Percentiles rank a stretch among this genome's conserved stretches.
These are phyloP conservation scores for Candida germanica DNA, from an alignment of 805 yeast species.

Conservation along the genomic window DNA sequence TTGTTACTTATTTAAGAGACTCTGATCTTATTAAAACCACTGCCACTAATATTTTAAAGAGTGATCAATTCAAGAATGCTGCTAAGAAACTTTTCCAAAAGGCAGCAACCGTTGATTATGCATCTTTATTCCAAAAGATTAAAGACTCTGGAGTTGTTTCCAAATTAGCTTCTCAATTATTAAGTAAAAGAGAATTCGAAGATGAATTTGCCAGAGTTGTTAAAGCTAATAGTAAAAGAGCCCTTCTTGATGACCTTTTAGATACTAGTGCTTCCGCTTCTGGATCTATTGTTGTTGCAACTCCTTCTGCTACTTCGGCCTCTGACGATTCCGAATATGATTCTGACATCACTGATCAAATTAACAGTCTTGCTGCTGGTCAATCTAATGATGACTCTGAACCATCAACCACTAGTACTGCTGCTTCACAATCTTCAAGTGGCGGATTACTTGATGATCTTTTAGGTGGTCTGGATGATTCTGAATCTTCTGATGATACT, in stretches of 20 bases:
- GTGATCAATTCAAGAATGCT: slow-evolving; percentile 16
- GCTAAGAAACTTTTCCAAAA: slow-evolving; percentile 19
- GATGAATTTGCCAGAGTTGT: slow-evolving; percentile 14
- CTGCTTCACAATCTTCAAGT: slow-evolving; percentile 5
- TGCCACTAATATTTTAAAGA: slow-evolving; percentile 22
- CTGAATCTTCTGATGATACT: slow-evolving; percentile 4
- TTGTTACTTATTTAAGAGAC: slow-evolving; percentile 20
- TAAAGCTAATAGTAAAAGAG: slow-evolving; percentile 13
- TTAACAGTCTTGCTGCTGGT: background rate
- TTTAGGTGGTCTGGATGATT: slow-evolving; percentile 15
- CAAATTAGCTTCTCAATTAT: slow-evolving; percentile 9
- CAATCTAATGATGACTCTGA: background rate
- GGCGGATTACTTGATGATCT: slow-evolving; percentile 13
- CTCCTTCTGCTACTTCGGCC: background rate
- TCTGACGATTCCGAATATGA: background rate
- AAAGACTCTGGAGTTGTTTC: slow-evolving; percentile 24
- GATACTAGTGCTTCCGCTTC: background rate
- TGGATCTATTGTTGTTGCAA: slow-evolving; percentile 3
- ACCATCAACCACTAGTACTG: background rate
- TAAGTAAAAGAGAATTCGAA: slow-evolving; percentile 13
- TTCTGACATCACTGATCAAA: slow-evolving; percentile 3
- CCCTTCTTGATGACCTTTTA: slow-evolving; percentile 4
- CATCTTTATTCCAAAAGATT: slow-evolving; percentile 19
- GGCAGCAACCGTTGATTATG: slow-evolving; percentile 22
- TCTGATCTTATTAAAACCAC: slow-evolving; percentile 22